Conservation (phyloP, 768 basidiomycete species). For the Chalciporus pseudorubinellus region DNA sequence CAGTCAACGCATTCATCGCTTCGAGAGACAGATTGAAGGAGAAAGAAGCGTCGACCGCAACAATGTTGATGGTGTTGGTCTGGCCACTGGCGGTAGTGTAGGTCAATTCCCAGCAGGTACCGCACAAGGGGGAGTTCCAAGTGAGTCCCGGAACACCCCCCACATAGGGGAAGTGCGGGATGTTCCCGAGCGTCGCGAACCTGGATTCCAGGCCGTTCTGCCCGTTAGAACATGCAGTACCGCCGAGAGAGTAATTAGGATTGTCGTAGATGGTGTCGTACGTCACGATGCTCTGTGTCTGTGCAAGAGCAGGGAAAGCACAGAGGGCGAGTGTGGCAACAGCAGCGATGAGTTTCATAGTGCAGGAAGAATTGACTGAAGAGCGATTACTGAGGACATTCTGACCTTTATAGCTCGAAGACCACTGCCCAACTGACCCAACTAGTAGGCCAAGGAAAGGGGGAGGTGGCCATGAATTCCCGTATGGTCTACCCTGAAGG, state of each 20-base stretch:
- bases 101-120: constrained; percentile 58
- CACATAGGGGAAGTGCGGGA: constrained; percentile 34
- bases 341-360: constrained; percentile 21
- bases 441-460: neutral
- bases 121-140: constrained; percentile 54
- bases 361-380: neutral
- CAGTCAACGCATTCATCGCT: constrained; percentile 37
- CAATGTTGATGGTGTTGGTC: constrained; percentile 41
- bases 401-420: neutral
- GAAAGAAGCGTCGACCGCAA: constrained; percentile 50
- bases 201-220: constrained; percentile 31
- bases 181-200: constrained; percentile 32
- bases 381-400: neutral
- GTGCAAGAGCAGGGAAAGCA: constrained; percentile 16
- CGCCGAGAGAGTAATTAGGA: constrained; percentile 20
- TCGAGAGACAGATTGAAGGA: constrained; percentile 39
- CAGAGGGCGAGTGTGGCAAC: constrained; percentile 11
- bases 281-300: constrained; percentile 36
- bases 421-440: too few species aligned
- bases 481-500: neutral
- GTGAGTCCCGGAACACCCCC: constrained; percentile 23
- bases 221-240: constrained; percentile 37
- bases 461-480: neutral
- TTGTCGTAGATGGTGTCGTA: constrained; percentile 37
- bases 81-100: constrained; percentile 37